Percentiles rank a stretch among this genome's conserved stretches.
Conservation (phyloP, 2,329 filamentous ascomycete species). For the Teratosphaeriaceae sp. region DNA sequence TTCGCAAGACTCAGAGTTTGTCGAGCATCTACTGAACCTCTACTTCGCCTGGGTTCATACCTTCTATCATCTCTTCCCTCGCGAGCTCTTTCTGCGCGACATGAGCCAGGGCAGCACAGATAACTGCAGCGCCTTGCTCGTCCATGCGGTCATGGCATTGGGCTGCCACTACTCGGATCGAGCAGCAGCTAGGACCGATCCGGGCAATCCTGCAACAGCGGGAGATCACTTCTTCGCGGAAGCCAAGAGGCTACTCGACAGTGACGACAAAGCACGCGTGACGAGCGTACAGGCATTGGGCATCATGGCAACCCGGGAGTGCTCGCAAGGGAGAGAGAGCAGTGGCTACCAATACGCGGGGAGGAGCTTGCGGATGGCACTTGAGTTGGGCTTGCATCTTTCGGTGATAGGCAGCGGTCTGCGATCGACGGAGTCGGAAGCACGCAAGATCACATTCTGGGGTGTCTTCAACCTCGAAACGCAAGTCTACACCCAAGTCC, state of each 20-base stretch:
- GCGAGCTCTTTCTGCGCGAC: conserved; percentile 63
- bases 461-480: conserved; percentile 45
- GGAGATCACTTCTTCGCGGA: conserved; percentile 72
- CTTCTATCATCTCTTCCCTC: conserved; percentile 65
- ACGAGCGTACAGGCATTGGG: conserved; percentile 70
- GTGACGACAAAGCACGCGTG: conserved; percentile 53
- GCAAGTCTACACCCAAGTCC: conserved; percentile 29
- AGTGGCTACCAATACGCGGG: conserved; percentile 68
- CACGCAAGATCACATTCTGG: conserved; percentile 49
- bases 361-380: conserved; percentile 63
- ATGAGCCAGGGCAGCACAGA: conserved; percentile 54
- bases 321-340: conserved; percentile 60
- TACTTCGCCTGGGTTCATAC: conserved; percentile 59
- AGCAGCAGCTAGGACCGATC: conserved; percentile 56
- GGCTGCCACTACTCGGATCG: conserved; percentile 49
- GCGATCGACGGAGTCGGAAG: conserved; percentile 39
- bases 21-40: conserved; percentile 30
- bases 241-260: conserved; percentile 53
- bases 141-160: conserved; percentile 29
- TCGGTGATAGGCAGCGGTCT: conserved; percentile 30
- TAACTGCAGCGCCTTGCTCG: conserved; percentile 54
- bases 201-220: conserved; percentile 56
- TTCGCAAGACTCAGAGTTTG: conserved; percentile 28
- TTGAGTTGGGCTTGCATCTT: conserved; percentile 65
- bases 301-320: conserved; percentile 69